Base-by-base conservation (phyloP, 1,284 basidiomycete species). In the Stygiomarasmius scandens region DNA sequence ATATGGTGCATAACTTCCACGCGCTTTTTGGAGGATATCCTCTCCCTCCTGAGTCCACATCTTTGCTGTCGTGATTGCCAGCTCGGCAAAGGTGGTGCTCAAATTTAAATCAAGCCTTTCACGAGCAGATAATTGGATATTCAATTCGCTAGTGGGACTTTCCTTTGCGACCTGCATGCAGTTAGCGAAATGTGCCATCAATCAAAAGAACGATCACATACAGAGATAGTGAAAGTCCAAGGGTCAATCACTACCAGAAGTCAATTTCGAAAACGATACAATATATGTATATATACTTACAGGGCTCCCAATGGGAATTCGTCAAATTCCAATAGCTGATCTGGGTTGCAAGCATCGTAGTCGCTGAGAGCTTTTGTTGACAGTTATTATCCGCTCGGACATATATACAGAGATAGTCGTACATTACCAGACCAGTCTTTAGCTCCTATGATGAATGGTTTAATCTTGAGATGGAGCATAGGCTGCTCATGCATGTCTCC, bases 221-320 rank as follows among this genome's bases (percentile, higher is more conserved):
- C 93, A 56, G 81, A 81, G 49, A 93, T 72, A 27, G 89, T 87
- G 65, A 98, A 92, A 23, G 85, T 90, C 96, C 97, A 99, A 1
- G 97, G 97, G 70, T 99, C 97, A 66, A 98, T 93, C 52, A 99
- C 89, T 91, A 57, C 14, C 29, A 3, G 50, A 25, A 34, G 45
- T 54, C 24, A 67, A 36, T 64, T 29, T 58, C 20, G 45, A 49
- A 45, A 19, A 55, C 34, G 8, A 34, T 16, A 23, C 49, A 23
- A 63, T 34, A 56, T 49, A 20, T 22, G 8, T 47, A 45, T 48
- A 54, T 38, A 44, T 10, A 74, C 85, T 61, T 67, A 90, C 88
- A 76, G n/a, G 98, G 97, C 74, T 99, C 97, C 94, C 97, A 99
- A 69, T 99, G 95, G 49, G 97, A 99, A 69, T 98, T 96, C 25